Evolutionary conservation across 176 grass and related monocot genomes (phyloP).

Genomic region (Oryza meyeriana): DNA sequence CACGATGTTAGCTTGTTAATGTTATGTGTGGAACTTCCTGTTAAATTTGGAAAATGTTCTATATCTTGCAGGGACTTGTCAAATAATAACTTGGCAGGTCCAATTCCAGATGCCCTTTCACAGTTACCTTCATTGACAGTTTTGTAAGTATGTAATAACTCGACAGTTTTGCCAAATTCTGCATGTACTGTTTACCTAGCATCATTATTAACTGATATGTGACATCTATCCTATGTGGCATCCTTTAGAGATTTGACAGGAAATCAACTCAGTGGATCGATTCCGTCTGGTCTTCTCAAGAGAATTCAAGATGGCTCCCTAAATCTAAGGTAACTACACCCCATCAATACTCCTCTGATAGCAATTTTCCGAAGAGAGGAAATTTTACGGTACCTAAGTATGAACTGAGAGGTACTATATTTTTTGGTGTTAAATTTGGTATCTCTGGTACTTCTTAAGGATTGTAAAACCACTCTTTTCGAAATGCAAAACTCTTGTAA

Average conservation of each 20-base stretch:
- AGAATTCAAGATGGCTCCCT: slow-evolving; percentile 45
- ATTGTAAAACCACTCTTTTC: too few relatives aligned
- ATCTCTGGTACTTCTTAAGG: too few relatives aligned
- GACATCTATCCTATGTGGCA: not conserved
- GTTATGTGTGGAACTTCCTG: not conserved
- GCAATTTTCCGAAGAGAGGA: too few relatives aligned
- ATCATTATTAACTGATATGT: not conserved
- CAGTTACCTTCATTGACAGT: slow-evolving; percentile 33
- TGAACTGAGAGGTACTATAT: too few relatives aligned
- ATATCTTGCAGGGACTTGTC: slow-evolving; percentile 61
- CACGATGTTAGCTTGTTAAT: not conserved
- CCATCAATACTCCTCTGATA: not conserved
- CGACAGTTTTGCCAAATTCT: not conserved
- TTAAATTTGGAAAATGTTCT: not conserved
- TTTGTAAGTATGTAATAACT: slow-evolving; percentile 46
- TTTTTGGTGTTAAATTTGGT: too few relatives aligned
- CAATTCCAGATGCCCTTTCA: slow-evolving; percentile 52
- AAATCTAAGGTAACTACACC: slow-evolving; percentile 37
- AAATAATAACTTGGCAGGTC: slow-evolving; percentile 56
- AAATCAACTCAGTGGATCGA: slow-evolving; percentile 43
- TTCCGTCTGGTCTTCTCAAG: slow-evolving; percentile 46
- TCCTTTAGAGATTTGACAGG: slow-evolving; percentile 60
- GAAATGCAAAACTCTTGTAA: not conserved
- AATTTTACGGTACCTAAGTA: too few relatives aligned
- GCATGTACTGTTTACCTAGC: not conserved